Conservation (phyloP, 345 rosid genomes). For the Capsella bursapastoris region DNA sequence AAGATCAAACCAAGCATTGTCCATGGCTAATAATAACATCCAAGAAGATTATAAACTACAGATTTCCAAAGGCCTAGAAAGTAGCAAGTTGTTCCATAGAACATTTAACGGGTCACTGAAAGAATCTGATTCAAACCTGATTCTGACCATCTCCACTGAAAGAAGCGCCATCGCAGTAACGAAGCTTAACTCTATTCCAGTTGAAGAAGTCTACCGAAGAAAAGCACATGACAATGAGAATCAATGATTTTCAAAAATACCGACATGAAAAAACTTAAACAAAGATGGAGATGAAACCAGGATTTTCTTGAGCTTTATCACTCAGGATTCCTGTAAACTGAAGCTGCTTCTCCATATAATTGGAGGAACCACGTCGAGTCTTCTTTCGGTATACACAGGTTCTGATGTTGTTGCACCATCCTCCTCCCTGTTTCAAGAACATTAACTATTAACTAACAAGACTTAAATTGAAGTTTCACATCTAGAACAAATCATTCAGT, state of each 20-base stretch:
- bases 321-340: slow-evolving; percentile 81
- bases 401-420: slow-evolving; percentile 74
- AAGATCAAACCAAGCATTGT: background rate
- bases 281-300: slow-evolving; percentile 49
- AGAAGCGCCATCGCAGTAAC: slow-evolving; percentile 97
- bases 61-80: slow-evolving; percentile 10
- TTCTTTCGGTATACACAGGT: slow-evolving; percentile 73
- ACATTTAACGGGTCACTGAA: too few species aligned
- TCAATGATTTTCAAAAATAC: background rate
- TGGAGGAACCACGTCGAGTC: slow-evolving; percentile 84
- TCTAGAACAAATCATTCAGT: slow-evolving; percentile 14
- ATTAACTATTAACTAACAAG: background rate
- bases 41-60: background rate
- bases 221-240: background rate
- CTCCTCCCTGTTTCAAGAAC: slow-evolving; percentile 71
- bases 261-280: slow-evolving; percentile 11
- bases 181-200: slow-evolving; percentile 93
- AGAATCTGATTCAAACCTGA: slow-evolving; percentile 51
- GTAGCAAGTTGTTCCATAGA: slow-evolving; percentile 7
- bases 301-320: slow-evolving; percentile 84
- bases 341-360: slow-evolving; percentile 72
- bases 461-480: background rate
- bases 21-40: background rate
- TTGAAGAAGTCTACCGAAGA: slow-evolving; percentile 78
- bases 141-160: slow-evolving; percentile 77